Conservation (phyloP, 2,329 filamentous ascomycete genomes). For the Ophiostoma sp. region DNA sequence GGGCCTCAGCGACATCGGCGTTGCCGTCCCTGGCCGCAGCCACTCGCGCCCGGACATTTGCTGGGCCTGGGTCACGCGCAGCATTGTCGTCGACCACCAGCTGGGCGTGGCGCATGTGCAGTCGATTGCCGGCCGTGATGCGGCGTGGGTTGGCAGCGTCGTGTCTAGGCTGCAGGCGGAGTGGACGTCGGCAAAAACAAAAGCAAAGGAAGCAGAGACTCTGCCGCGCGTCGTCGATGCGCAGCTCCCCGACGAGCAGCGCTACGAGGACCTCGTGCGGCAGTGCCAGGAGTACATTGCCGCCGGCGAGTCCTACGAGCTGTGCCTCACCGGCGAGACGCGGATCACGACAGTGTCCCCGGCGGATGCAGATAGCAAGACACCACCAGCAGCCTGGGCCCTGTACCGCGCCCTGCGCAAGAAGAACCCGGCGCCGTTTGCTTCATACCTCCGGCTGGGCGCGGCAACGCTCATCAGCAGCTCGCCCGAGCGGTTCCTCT, state of each 20-base stretch:
- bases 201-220: too few relatives aligned
- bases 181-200: constrained; percentile 28
- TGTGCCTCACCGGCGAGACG: constrained; percentile 76
- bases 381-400: constrained; percentile 48
- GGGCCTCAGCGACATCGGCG: constrained; percentile 58
- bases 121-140: constrained; percentile 41
- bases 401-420: constrained; percentile 66
- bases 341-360: constrained; percentile 42
- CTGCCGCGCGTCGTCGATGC: constrained; percentile 30
- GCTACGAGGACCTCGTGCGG: constrained; percentile 63
- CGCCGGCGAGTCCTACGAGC: constrained; percentile 77
- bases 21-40: constrained; percentile 36
- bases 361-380: neutral
- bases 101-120: constrained; percentile 61
- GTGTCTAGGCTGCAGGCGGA: constrained; percentile 31
- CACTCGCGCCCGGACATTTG: constrained; percentile 60
- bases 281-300: constrained; percentile 66
- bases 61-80: constrained; percentile 70
- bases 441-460: constrained; percentile 70
- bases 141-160: constrained; percentile 43
- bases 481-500: constrained; percentile 83
- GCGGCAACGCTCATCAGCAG: constrained; percentile 68
- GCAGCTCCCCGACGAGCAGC: constrained; percentile 39
- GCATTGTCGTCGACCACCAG: constrained; percentile 70
- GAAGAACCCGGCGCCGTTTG: constrained; percentile 77